phyloP scores from a whole-genome alignment of 106 monocot genomes.

The Amphibolis antarctica region DNA sequence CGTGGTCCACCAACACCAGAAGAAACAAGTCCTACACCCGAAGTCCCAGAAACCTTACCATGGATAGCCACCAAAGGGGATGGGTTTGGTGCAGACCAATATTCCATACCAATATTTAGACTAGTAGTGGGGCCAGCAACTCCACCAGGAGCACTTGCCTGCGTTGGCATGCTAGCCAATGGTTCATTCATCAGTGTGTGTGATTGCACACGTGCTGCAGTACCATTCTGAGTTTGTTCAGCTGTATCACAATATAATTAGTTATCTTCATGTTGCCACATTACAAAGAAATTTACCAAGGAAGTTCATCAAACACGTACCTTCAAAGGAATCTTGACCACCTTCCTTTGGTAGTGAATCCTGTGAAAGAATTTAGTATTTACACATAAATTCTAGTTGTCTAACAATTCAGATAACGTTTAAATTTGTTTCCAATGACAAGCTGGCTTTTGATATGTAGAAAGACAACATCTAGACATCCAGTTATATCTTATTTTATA shows the following conservation, averaged over 20 bases:
- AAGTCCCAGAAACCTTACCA: constrained; percentile 36
- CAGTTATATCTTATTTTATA: too few species aligned
- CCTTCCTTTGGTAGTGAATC: constrained; percentile 56
- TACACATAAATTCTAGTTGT: background rate
- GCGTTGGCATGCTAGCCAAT: constrained; percentile 36
- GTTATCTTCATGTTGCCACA: background rate
- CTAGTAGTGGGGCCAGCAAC: constrained; percentile 52
- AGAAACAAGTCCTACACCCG: constrained; percentile 33
- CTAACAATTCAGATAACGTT: background rate
- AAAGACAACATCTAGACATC: too few species aligned
- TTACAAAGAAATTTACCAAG: background rate
- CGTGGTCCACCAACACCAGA: constrained; percentile 18
- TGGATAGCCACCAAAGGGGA: constrained; percentile 21
- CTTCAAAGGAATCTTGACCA: constrained; percentile 46
- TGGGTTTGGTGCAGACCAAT: constrained; percentile 45
- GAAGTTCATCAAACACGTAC: constrained; percentile 13
- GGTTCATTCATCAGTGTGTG: constrained; percentile 29
- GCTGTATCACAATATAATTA: constrained; percentile 11
- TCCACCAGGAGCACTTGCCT: constrained; percentile 17
- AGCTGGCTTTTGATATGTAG: too few species aligned
- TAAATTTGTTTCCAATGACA: background rate
- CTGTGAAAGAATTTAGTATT: constrained; percentile 22
- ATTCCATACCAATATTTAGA: constrained; percentile 82
- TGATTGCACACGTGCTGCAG: constrained; percentile 16
- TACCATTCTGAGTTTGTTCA: constrained; percentile 37